Evolutionary conservation across 768 basidiomycete genomes (phyloP).

Genomic region (Mycena alexandri): DNA sequence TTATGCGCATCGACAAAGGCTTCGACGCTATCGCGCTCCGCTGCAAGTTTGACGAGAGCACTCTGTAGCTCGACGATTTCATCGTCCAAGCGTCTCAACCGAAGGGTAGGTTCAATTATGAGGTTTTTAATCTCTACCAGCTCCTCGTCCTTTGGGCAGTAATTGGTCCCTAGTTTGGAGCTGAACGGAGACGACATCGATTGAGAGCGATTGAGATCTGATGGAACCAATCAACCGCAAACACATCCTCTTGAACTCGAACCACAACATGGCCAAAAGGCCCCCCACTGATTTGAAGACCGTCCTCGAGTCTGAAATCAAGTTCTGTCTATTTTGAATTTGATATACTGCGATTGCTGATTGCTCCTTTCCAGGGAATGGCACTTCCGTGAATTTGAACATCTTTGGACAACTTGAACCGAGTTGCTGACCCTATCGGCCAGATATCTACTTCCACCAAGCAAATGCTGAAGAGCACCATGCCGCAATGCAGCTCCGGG

Average conservation of each 20-base stretch:
- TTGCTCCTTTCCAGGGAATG: constrained; percentile 65
- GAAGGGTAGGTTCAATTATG: constrained; percentile 8
- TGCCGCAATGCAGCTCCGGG: constrained; percentile 75
- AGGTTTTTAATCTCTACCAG: constrained; percentile 2
- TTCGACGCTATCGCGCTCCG: neutral
- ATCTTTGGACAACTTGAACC: neutral
- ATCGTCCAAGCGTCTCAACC: neutral
- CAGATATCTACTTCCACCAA: constrained; percentile 87
- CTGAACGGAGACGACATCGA: constrained; percentile 22
- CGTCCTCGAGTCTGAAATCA: constrained; percentile 73
- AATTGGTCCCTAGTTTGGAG: constrained; percentile 20
- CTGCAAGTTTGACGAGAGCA: constrained; percentile 5
- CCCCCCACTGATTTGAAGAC: constrained; percentile 66
- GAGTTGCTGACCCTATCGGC: neutral
- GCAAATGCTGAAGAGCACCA: constrained; percentile 70
- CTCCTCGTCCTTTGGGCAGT: constrained; percentile 16
- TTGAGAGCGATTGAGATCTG: neutral
- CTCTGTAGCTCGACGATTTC: constrained; percentile 13
- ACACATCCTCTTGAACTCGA: neutral
- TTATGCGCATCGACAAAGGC: constrained; percentile 5
- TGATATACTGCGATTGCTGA: neutral
- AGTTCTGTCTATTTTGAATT: constrained; percentile 52
- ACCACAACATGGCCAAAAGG: constrained; percentile 19
- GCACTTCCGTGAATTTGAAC: constrained; percentile 72
- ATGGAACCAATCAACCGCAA: constrained; percentile 4